Evolutionary conservation across 768 basidiomycete genomes (phyloP).

Genomic region (Tylopilus sp.): DNA sequence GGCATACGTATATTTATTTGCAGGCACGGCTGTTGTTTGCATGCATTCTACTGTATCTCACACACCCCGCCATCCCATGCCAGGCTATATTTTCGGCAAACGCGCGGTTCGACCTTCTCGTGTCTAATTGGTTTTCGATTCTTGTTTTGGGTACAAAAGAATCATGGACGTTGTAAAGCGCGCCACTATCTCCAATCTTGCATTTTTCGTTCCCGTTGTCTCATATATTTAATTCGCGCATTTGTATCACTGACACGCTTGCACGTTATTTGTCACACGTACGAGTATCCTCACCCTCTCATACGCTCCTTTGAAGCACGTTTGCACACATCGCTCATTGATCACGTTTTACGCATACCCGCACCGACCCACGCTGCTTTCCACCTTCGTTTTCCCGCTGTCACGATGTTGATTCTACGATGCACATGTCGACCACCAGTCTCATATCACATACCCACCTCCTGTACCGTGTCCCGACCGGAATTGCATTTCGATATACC

Average conservation of each 20-base stretch:
- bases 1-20: slow-evolving; percentile 27
- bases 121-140: slow-evolving; percentile 5
- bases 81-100: slow-evolving; percentile 1
- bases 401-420: background rate
- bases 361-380: slow-evolving; percentile 3
- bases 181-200: background rate
- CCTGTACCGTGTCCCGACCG: no score
- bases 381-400: slow-evolving; percentile 5
- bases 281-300: background rate
- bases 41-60: slow-evolving; percentile 20
- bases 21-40: slow-evolving; percentile 20
- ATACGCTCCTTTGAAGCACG: background rate
- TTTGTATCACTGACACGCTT: slow-evolving; percentile 20
- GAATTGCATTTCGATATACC: no score
- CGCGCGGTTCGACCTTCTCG: slow-evolving; percentile 9
- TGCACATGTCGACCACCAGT: background rate
- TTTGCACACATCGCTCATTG: background rate
- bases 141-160: slow-evolving; percentile 2
- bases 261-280: slow-evolving; percentile 1
- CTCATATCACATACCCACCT: background rate
- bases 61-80: background rate
- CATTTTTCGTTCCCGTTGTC: no score
- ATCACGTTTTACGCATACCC: background rate
- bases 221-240: slow-evolving; percentile 30
- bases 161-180: slow-evolving; percentile 14